These are phyloP conservation scores for Globisporangium radiosum DNA, from an alignment of 352 stramenopile genomes.

Conservation along the genomic window DNA sequence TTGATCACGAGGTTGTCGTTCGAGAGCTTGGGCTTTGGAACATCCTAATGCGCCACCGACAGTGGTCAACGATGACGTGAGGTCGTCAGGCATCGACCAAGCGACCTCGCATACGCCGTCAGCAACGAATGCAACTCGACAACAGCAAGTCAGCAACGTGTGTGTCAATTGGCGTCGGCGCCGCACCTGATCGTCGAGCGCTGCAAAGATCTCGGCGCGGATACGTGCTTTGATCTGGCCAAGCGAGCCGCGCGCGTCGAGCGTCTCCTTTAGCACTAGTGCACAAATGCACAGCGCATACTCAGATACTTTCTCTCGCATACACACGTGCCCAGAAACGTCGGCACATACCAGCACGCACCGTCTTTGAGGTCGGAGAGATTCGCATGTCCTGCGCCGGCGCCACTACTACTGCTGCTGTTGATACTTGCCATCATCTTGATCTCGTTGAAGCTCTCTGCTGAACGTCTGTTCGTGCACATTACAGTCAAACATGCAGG, in stretches of 20 bases:
- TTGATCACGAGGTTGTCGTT: conserved; percentile 94
- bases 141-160: not conserved
- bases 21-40: conserved; percentile 71
- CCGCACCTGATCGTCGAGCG: conserved; percentile 67
- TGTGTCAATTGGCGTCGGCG: not conserved
- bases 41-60: conserved; percentile 8
- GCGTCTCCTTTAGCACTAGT: conserved; percentile 75
- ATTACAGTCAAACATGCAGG: not conserved
- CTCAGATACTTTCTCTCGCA: not conserved
- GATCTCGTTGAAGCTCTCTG: not conserved
- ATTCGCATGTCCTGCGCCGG: conserved; percentile 16
- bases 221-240: conserved; percentile 82
- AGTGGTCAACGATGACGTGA: not conserved
- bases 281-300: not conserved
- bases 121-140: no score
- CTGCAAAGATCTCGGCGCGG: conserved; percentile 79
- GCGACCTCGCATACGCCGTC: no score
- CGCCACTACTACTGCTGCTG: not conserved
- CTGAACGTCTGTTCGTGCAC: no score
- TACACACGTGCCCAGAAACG: not conserved
- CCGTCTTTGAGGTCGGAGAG: conserved; percentile 62
- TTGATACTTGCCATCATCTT: conserved; percentile 4
- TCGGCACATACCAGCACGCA: not conserved
- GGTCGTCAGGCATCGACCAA: no score
- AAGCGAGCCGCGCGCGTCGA: conserved; percentile 66